Evolutionary conservation across 768 basidiomycete genomes (phyloP).

Genomic region (Gloeostereum incarnatum): DNA sequence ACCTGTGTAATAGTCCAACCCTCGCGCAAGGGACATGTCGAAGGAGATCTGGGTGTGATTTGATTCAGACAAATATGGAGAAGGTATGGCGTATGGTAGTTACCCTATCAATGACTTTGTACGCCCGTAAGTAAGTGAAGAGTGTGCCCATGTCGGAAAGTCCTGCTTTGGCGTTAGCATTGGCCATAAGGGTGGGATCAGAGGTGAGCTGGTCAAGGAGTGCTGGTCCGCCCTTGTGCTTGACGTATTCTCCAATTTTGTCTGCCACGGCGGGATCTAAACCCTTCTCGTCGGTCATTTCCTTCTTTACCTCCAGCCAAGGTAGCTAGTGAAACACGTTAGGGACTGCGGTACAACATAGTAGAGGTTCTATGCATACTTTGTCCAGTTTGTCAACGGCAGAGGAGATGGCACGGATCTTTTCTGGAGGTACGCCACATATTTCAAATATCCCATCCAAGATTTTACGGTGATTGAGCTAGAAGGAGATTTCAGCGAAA

Average conservation of each 20-base stretch:
- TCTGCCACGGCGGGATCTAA: conserved; percentile 76
- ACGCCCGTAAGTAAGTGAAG: conserved; percentile 76
- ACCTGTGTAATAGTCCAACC: conserved; percentile 97
- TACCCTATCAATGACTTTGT: conserved; percentile 72
- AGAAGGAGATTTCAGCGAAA: background rate
- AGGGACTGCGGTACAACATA: background rate
- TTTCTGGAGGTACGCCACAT: conserved; percentile 87
- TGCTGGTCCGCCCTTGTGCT: conserved; percentile 79
- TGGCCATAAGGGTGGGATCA: conserved; percentile 56
- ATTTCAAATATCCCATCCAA: conserved; percentile 96
- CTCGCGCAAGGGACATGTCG: conserved; percentile 94
- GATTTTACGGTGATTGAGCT: conserved; percentile 96
- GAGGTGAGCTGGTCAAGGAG: conserved; percentile 63
- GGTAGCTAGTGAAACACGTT: conserved; percentile 45
- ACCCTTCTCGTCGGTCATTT: conserved; percentile 96
- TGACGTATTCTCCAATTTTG: conserved; percentile 95
- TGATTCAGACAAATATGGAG: background rate
- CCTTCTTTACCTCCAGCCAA: conserved; percentile 88
- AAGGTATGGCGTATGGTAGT: conserved; percentile 9
- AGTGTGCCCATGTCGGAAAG: conserved; percentile 80
- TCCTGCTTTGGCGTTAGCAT: conserved; percentile 72
- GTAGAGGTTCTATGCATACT: conserved; percentile 28
- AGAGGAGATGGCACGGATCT: conserved; percentile 87
- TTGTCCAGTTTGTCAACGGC: conserved; percentile 99
- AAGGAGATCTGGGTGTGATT: conserved; percentile 65